A percentile compares a stretch with the other conserved stretches of the same genome.
These are phyloP conservation scores for Polytolypa hystricis DNA, from an alignment of 2,329 filamentous ascomycete species.

Conservation along the genomic window DNA sequence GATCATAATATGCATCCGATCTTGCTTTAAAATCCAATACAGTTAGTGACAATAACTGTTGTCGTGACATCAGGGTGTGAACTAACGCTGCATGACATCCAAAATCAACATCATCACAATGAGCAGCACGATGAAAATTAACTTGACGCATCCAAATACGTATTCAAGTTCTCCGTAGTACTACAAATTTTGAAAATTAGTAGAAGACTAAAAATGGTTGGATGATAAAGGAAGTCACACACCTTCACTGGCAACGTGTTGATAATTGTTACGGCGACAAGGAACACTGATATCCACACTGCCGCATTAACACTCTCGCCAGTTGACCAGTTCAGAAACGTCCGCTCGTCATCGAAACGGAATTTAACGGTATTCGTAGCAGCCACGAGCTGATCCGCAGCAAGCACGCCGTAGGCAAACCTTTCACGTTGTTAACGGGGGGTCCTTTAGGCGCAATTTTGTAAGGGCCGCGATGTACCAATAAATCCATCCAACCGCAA, in stretches of 20 bases:
- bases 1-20: conserved; percentile 26
- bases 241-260: conserved; percentile 27
- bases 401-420: conserved; percentile 23
- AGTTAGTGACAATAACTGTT: conserved; percentile 13
- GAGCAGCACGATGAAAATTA: conserved; percentile 29
- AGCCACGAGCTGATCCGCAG: conserved; percentile 29
- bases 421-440: conserved; percentile 11
- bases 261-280: conserved; percentile 22
- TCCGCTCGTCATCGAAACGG: conserved; percentile 22
- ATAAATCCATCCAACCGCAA: conserved; percentile 36
- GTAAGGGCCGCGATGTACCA: conserved; percentile 21
- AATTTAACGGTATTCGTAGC: conserved; percentile 33
- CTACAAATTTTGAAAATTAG: conserved; percentile 26
- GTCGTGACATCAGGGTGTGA: no score
- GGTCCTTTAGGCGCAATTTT: neutral
- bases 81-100: conserved; percentile 28
- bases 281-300: conserved; percentile 27
- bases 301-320: conserved; percentile 23
- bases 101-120: conserved; percentile 35
- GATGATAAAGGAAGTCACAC: conserved; percentile 26
- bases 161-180: conserved; percentile 29
- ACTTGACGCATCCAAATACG: conserved; percentile 25
- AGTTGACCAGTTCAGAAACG: conserved; percentile 21
- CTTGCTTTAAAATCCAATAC: conserved; percentile 25
- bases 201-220: conserved; percentile 19